Evolutionary conservation across 2,329 filamentous ascomycete species (phyloP), one percentile per base, ranked within the genome.

Genomic region (Diaporthe sp.): DNA sequence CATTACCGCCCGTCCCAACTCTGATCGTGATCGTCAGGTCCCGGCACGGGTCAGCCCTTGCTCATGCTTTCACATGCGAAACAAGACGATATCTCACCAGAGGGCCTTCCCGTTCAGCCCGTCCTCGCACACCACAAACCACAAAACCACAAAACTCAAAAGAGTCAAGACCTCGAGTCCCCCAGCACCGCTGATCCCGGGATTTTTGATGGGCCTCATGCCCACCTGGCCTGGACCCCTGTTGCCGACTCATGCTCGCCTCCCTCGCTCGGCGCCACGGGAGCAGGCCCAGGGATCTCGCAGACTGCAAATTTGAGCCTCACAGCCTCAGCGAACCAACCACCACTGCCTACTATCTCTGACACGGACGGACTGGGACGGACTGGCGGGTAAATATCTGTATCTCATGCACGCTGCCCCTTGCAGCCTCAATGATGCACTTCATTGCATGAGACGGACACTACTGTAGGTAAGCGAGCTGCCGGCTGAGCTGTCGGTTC

Each of bases 51-150:
- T 50, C 42, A 35, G 61, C 42, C 61, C 45, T 35, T 67, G 12
- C 45, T 66, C 61, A 3, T 50, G n/a, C 30, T 67, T 67, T 68
- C 64, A 68, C 64, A 68, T 68, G 64, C 64, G 64, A 68, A 68
- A 68, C 64, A 38, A 38, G 64, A 68, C 47, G 33, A 52, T 6
- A 68, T 68, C 33, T 68, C 22, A 45, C 45, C 1, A 52, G 64
- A 54, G 30, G 33, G 8, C 13, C 4, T 52, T 22, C 9, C 17
- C 17, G 42, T 17, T 19, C 12, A 6, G 17, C 61, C 40, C 8
- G 25, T 38, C 33, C 40, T 54, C 64, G 28, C 64, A 54, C 47
- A 28, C 28, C n/a, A n/a, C 33, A 40, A 22, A 68, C 64, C 33
- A 28, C 45, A 25, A 40, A 22, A 68, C 64, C 33, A 28, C 45